These are phyloP conservation scores for Groenewaldozyma sp. DNA, from an alignment of 1,139 yeast genomes.

Conservation along the genomic window DNA sequence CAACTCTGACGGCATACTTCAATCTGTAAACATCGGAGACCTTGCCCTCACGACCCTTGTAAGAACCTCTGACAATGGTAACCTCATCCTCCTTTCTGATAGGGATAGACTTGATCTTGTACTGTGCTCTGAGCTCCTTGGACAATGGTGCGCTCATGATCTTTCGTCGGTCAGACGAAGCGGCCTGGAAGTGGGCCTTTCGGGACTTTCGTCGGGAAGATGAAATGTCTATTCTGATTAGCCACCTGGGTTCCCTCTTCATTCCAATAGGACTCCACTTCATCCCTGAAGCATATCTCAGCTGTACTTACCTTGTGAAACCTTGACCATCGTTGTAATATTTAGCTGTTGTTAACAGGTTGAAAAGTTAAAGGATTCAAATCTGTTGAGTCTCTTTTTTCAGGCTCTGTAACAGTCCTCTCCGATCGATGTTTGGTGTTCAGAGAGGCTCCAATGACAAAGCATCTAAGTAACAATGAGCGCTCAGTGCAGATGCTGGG, in stretches of 20 bases:
- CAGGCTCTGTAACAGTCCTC: too few relatives aligned
- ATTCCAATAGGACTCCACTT: too few relatives aligned
- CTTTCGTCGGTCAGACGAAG: constrained; percentile 92
- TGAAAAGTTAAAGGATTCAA: too few relatives aligned
- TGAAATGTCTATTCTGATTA: constrained; percentile 75
- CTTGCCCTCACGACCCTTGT: constrained; percentile 99
- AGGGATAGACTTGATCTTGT: constrained; percentile 93
- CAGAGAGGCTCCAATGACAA: too few relatives aligned
- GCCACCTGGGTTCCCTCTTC: too few relatives aligned
- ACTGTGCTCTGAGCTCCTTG: constrained; percentile 97
- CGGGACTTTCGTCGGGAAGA: constrained; percentile 99
- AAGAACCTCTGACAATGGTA: constrained; percentile 94
- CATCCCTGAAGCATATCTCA: too few relatives aligned
- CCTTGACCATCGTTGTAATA: constrained; percentile 27
- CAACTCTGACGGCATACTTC: constrained; percentile 93
- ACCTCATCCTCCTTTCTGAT: constrained; percentile 98
- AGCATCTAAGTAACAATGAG: too few relatives aligned
- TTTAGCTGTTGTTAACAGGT: too few relatives aligned
- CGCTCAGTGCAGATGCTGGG: too few relatives aligned
- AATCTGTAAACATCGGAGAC: constrained; percentile 98
- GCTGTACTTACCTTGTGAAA: constrained; percentile 25
- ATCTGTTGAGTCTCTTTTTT: too few relatives aligned
- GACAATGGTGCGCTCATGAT: constrained; percentile 98
- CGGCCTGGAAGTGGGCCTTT: constrained; percentile 99
- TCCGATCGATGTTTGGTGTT: too few relatives aligned